phyloP scores from a whole-genome alignment of 371 early-diverging fungal species.

The Syncephalis plumigaleata region DNA sequence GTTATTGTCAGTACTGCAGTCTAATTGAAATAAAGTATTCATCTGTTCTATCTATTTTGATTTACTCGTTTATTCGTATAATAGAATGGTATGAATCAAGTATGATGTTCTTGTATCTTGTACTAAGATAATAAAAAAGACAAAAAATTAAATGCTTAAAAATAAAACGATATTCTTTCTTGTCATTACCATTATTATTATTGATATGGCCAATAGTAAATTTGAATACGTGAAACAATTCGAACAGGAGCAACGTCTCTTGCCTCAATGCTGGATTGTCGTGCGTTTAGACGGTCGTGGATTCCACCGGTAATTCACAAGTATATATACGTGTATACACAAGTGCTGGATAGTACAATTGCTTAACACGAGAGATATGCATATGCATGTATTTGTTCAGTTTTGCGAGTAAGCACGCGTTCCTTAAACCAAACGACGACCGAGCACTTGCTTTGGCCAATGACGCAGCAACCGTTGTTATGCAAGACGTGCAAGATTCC shows the following conservation, averaged over 20 bases:
- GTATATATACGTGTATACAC: too few relatives aligned
- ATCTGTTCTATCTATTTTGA: too few relatives aligned
- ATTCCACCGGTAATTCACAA: slow-evolving; percentile 51
- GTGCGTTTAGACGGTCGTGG: slow-evolving; percentile 89
- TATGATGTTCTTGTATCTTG: too few relatives aligned
- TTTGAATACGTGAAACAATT: slow-evolving; percentile 86
- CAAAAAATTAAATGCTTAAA: too few relatives aligned
- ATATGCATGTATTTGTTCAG: slow-evolving; percentile 13
- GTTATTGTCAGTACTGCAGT: too few relatives aligned
- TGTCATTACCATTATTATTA: too few relatives aligned
- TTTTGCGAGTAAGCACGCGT: slow-evolving; percentile 68
- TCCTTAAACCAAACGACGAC: slow-evolving; percentile 83
- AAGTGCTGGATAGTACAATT: too few relatives aligned
- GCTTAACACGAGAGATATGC: neutral
- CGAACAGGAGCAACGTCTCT: slow-evolving; percentile 53
- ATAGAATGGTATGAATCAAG: too few relatives aligned
- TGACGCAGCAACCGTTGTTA: slow-evolving; percentile 52
- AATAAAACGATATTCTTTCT: too few relatives aligned
- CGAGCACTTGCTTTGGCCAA: slow-evolving; percentile 78
- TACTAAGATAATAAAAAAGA: too few relatives aligned
- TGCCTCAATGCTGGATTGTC: slow-evolving; percentile 75
- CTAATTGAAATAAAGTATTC: too few relatives aligned
- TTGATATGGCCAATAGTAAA: slow-evolving; percentile 72
- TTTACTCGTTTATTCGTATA: too few relatives aligned
- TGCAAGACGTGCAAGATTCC: slow-evolving; percentile 69